These are phyloP conservation scores for Brachypodium distachyon DNA, from an alignment of 202 grass and related monocot genomes.

Conservation along the genomic window DNA sequence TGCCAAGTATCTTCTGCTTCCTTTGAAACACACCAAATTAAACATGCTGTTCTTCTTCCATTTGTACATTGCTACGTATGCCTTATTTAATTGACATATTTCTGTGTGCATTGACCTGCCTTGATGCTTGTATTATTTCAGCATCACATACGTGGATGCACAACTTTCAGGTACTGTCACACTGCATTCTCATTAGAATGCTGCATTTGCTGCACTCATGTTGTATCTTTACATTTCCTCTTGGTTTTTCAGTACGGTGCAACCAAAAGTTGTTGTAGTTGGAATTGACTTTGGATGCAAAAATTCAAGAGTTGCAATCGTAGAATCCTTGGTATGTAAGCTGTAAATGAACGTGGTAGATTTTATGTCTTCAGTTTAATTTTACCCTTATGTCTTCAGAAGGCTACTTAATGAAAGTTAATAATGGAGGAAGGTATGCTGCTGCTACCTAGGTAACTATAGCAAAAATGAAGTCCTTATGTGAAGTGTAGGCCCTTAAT, in stretches of 20 bases:
- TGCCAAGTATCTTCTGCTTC: too few species aligned
- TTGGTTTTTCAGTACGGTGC: neutral
- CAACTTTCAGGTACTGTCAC: neutral
- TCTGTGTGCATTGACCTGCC: too few species aligned
- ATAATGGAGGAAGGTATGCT: neutral
- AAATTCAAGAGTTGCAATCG: slow-evolving; percentile 9
- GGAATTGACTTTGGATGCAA: slow-evolving; percentile 20
- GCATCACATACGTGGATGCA: neutral
- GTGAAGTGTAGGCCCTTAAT: too few species aligned
- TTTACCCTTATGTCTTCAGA: neutral
- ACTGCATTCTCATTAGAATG: neutral
- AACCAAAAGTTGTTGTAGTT: neutral
- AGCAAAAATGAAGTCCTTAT: too few species aligned
- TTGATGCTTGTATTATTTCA: neutral
- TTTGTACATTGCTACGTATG: too few species aligned
- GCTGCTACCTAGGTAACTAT: too few species aligned
- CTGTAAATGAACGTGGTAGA: neutral
- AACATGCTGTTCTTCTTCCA: too few species aligned
- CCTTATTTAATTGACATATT: too few species aligned
- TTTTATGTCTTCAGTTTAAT: too few species aligned
- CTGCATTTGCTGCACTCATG: neutral
- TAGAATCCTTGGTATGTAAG: neutral
- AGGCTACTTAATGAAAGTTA: neutral
- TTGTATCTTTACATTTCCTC: neutral
- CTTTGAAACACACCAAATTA: too few species aligned